Evolutionary conservation across 2,329 filamentous ascomycete species (phyloP).

Genomic region (Botrytis cinerea): DNA sequence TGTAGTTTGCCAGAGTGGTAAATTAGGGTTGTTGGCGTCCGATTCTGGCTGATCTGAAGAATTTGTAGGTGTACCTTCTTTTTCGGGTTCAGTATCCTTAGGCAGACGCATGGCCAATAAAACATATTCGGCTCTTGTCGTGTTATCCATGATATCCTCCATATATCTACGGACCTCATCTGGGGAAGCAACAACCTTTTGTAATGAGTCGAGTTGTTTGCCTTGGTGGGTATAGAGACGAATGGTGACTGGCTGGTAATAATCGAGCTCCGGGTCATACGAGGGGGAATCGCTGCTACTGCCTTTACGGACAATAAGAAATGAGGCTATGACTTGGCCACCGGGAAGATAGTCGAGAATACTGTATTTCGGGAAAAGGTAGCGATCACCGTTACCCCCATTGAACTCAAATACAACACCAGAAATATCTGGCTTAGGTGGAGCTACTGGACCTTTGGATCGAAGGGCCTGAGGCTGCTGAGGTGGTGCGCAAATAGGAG

Average conservation of each 20-base stretch:
- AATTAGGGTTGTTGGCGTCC: constrained; percentile 22
- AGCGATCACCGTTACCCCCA: constrained; percentile 70
- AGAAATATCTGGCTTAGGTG: constrained; percentile 60
- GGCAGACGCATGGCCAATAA: constrained; percentile 67
- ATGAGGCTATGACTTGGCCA: constrained; percentile 69
- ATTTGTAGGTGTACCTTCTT: constrained; percentile 24
- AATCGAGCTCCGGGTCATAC: constrained; percentile 65
- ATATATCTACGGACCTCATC: constrained; percentile 67
- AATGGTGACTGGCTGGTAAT: constrained; percentile 74
- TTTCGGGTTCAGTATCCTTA: constrained; percentile 39
- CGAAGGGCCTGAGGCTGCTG: constrained; percentile 55
- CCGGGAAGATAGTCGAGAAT: constrained; percentile 68
- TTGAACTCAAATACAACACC: constrained; percentile 71
- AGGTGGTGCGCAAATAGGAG: constrained; percentile 28
- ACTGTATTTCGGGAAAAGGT: constrained; percentile 76
- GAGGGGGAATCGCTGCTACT: constrained; percentile 62
- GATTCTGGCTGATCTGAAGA: constrained; percentile 10
- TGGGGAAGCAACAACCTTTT: constrained; percentile 60
- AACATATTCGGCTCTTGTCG: constrained; percentile 68
- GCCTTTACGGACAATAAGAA: constrained; percentile 74
- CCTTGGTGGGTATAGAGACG: constrained; percentile 57
- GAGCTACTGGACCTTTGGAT: constrained; percentile 59
- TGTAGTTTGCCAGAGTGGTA: constrained; percentile 36
- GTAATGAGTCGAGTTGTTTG: constrained; percentile 61
- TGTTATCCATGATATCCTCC: constrained; percentile 69